Evolutionary conservation across 2,329 filamentous ascomycete species (phyloP), one percentile per base, ranked within the genome.

Genomic region (Fusarium goolgardi): DNA sequence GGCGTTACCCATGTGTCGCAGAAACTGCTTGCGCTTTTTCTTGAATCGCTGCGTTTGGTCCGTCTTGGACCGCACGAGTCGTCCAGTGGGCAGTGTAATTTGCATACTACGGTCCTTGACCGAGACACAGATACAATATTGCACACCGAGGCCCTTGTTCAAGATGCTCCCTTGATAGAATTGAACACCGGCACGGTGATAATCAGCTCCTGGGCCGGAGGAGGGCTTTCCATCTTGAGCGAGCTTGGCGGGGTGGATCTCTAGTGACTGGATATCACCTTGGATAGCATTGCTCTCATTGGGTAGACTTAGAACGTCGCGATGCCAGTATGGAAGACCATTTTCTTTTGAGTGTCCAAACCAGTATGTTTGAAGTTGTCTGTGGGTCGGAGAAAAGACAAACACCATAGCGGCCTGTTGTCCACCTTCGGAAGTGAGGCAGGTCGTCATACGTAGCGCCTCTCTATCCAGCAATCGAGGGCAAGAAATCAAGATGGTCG

Each of bases 131-230:
- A 77, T 78, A 57, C 79, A 80, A 51, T 81, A 82, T 35, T 75
- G 74, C 18, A 88, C 63, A 39, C 80, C 78, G 39, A 85, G 75
- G 58, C 85, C 77, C 25, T 77, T 74, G 7, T 74, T 78, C 4
- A 87, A 67, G 13, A 78, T 75, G 53, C 78, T 80, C 16, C 85
- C 65, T 61, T 87, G 84, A 54, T 82, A 85, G 65, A 86, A 85
- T 21, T 77, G 76, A 4, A 82, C 71, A 5, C 75, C 75, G 25
- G 77, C 65, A 5, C 76, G 65, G 12, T 73, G 59, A 51, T 83
- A 81, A 15, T 69, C 55, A 20, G 68, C 68, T 16, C 78, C 78
- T 3, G 69, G 58, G 1, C 75, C 75, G 16, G 56, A 41, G 1
- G 67, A 40, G 9, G 55, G 41, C 11, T 57, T 41, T 9, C 49